Base-by-base conservation (phyloP, 2,329 filamentous ascomycete species). In the Beauveria sp. region DNA sequence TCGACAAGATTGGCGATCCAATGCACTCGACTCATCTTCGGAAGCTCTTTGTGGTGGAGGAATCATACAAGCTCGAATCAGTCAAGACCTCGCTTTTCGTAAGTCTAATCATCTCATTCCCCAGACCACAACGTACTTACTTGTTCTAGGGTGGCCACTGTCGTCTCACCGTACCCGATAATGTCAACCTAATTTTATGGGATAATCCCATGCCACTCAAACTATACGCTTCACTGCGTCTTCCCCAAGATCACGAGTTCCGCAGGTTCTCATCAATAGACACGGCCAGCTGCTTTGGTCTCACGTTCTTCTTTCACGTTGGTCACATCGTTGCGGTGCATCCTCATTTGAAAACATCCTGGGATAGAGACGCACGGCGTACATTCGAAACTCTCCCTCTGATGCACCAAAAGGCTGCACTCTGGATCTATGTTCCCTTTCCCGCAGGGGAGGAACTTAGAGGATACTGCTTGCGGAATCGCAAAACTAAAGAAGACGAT, bases 371-470 rank as follows among this genome's bases (percentile, higher is more conserved):
- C 18, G 58, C 57, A 28, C 38, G 47, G 2, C n/a, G 42, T 5
- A 60, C 58, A 51, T 60, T 54, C 34, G 49, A 54, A 9, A 53
- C 40, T 12, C 42, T 60, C 12, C 49, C 58, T n/a, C 42, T 54
- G 8, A 46, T 20, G 26, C 43, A 60, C 49, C 49, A 54, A 30
- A 47, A 54, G 24, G 49, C 40, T 42, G 58, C 12, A 3, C 42
- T 54, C 20, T 60, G 58, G 58, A 28, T 60, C 5, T 60, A 60
- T 20, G 51, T 60, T 20, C 58, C 58, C 5, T 51, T 60, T 12
- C 58, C 58, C 1, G 24, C 24, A 3, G 50, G 50, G 3, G 58
- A 60, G 30, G 49, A 60, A 43, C 45, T 60, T 1, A 34, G 16
- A 10, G 58, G 49, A 20, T 54, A 53, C 52, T 49, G 46, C 24